Evolutionary conservation across 495 filamentous ascomycete species (phyloP), one percentile per base, ranked within the genome.

Genomic region (Aeminium ludgeri): DNA sequence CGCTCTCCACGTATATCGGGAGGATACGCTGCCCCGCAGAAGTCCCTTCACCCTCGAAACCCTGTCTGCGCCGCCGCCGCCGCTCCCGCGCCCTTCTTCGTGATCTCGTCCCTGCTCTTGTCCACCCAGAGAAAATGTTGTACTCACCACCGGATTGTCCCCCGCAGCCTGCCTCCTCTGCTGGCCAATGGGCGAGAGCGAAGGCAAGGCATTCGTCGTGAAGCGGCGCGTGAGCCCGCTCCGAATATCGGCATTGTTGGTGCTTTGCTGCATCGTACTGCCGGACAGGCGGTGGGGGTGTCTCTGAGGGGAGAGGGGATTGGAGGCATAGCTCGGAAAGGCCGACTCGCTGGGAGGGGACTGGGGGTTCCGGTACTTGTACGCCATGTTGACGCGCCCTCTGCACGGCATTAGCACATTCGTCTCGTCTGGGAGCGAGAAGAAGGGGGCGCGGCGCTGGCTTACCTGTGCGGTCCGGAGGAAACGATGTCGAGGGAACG

Each of bases 181-280:
- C 61, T 76, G 69, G 34, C 70, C 74, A 58, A 91, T 69, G 43
- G 80, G 74, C 36, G 71, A 78, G 66, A 87, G 40, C 51, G 79
- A 82, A 48, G 83, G 80, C 59, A 91, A 66, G 62, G 80, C 81
- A 54, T 84, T 82, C 41, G 85, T 89, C 41, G 89, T 97, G 65
- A 95, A 95, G 45, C 89, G 79, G 59, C 89, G 80, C 60, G 86
- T 82, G 48, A 93, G 65, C 48, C 74, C 77, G 31, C 70, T 68
- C 58, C 85, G 72, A 38, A 25, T 25, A 8, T 25, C 23, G 23
- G 69, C 67, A 48, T 84, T 80, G 48, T 68, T 70, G 28, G 33
- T 36, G 13, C 6, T 45, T 25, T 25, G 23, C 23, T 25, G 23
- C 19, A 37, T 29, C 32, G 42, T 45, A 7, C 43, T 32, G 6